A percentile compares a stretch with the other conserved stretches of the same genome.
These are phyloP conservation scores for Daedaleopsis nitida DNA, from an alignment of 768 basidiomycete species.

Conservation along the genomic window DNA sequence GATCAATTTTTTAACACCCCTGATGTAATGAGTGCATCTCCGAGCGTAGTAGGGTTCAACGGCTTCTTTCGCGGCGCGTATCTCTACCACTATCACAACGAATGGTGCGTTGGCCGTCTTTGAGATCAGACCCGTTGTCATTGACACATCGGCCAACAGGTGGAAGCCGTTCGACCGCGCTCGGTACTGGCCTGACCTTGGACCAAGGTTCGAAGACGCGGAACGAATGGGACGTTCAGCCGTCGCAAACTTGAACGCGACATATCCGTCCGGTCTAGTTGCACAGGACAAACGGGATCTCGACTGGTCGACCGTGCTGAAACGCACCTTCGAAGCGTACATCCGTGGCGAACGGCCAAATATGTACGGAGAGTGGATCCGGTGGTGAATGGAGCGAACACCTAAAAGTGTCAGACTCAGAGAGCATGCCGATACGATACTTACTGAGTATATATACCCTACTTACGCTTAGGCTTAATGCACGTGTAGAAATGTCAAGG, in stretches of 20 bases:
- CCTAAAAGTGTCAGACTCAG: neutral
- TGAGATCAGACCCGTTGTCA: neutral
- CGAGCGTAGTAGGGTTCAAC: slow-evolving; percentile 86
- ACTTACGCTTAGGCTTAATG: neutral
- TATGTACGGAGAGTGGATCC: slow-evolving; percentile 87
- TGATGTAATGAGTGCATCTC: slow-evolving; percentile 66
- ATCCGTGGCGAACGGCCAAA: slow-evolving; percentile 90
- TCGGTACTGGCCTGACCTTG: slow-evolving; percentile 94
- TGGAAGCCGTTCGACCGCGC: slow-evolving; percentile 93
- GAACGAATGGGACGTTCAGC: slow-evolving; percentile 66
- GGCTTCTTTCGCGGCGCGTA: slow-evolving; percentile 96
- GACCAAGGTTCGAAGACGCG: slow-evolving; percentile 70
- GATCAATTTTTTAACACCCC: slow-evolving; percentile 88
- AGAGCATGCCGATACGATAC: too few species aligned
- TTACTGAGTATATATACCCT: slow-evolving; percentile 2
- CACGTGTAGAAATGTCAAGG: neutral
- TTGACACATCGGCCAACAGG: slow-evolving; percentile 46
- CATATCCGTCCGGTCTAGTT: slow-evolving; percentile 9
- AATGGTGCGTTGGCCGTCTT: slow-evolving; percentile 57
- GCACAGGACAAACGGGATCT: slow-evolving; percentile 73
- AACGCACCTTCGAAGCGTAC: slow-evolving; percentile 93
- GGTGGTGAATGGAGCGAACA: slow-evolving; percentile 37
- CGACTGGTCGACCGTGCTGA: slow-evolving; percentile 92
- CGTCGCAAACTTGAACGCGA: slow-evolving; percentile 10
- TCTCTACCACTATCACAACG: slow-evolving; percentile 95